Conservation (phyloP, 345 rosid genomes). For the Populus euphratica region DNA sequence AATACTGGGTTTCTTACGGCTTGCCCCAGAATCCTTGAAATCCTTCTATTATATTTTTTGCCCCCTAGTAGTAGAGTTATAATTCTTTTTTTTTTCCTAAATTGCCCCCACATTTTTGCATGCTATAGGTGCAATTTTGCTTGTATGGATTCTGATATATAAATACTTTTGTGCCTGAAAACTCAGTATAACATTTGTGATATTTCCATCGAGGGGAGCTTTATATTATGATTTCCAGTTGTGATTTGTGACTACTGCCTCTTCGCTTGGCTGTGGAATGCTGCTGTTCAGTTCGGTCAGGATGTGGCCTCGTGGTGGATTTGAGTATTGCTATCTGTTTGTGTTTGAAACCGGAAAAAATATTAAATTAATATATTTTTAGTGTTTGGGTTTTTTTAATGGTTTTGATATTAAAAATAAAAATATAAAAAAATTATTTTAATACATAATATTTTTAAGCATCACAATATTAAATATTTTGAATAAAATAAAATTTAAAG, state of each 20-base stretch:
- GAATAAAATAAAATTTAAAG: no score
- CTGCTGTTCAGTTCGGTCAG: no score
- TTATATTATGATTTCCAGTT: neutral
- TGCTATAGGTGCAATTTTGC: neutral
- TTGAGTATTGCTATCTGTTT: no score
- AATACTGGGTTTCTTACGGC: constrained; percentile 18
- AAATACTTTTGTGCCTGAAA: neutral
- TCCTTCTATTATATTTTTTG: constrained; percentile 19
- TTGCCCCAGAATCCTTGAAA: constrained; percentile 16
- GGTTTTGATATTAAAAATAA: no score
- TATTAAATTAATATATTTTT: no score
- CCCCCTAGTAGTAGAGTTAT: neutral
- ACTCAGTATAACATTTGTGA: neutral
- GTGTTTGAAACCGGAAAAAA: no score
- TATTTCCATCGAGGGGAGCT: neutral
- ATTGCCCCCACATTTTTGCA: neutral
- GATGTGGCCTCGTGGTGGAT: no score
- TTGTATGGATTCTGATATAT: neutral
- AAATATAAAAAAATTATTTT: no score
- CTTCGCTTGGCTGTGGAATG: no score
- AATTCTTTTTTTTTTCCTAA: neutral
- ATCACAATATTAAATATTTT: no score
- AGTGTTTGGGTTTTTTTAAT: no score
- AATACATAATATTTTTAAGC: no score
- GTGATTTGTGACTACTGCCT: neutral